phyloP scores from a whole-genome alignment of 345 rosid genomes.

The Salix koriyanagi region DNA sequence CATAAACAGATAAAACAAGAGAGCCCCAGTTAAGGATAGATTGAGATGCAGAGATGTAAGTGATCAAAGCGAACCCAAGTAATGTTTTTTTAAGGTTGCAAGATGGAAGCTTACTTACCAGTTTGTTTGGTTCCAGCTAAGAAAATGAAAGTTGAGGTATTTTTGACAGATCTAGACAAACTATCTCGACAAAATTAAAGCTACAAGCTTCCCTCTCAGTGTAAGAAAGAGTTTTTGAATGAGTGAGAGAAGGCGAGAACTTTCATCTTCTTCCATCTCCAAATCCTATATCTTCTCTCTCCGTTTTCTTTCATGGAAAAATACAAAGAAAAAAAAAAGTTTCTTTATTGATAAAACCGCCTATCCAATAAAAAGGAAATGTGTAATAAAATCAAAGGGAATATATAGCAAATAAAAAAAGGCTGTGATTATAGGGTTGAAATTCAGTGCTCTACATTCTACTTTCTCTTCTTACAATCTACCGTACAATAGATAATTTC shows the following conservation, averaged over 20 bases:
- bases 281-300: constrained; percentile 28
- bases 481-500: constrained; percentile 8
- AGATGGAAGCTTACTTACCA: constrained; percentile 44
- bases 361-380: constrained; percentile 36
- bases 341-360: constrained; percentile 35
- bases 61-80: constrained; percentile 5
- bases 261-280: constrained; percentile 41
- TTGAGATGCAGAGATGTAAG: not conserved
- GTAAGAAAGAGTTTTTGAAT: constrained; percentile 8
- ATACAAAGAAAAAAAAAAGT: constrained; percentile 12
- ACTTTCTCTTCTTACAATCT: constrained; percentile 19
- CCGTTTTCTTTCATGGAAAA: constrained; percentile 32
- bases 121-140: constrained; percentile 15
- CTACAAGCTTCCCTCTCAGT: not conserved
- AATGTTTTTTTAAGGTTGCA: constrained; percentile 4
- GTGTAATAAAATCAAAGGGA: not conserved
- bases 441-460: constrained; percentile 6
- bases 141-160: not conserved
- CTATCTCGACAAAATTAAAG: constrained; percentile 10
- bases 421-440: constrained; percentile 2
- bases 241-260: constrained; percentile 26
- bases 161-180: constrained; percentile 39
- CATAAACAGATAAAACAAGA: not conserved
- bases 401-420: constrained; percentile 9
- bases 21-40: not conserved